Evolutionary conservation across 805 yeast genomes (phyloP).

Genomic region (Starmerella floris): DNA sequence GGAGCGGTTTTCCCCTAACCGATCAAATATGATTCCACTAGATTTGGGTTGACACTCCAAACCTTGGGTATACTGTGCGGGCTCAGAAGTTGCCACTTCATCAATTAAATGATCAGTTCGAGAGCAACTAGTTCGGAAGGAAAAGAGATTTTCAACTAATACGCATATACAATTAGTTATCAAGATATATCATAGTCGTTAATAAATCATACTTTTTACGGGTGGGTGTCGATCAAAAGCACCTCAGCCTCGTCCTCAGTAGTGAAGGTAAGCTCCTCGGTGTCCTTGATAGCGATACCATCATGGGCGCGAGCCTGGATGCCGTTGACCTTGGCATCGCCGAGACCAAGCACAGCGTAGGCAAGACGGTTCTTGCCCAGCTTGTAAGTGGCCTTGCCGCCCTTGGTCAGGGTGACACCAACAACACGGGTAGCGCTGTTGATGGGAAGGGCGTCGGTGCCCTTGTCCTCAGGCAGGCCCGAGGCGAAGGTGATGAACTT

Average conservation of each 20-base stretch:
- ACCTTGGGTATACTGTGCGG: too few relatives aligned
- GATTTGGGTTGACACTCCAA: too few relatives aligned
- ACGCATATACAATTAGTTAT: too few relatives aligned
- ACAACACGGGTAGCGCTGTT: conserved; percentile 12
- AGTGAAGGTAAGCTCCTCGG: conserved; percentile 8
- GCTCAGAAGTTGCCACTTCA: too few relatives aligned
- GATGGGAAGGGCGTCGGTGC: conserved; percentile 13
- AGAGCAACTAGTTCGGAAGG: too few relatives aligned
- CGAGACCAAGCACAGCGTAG: conserved; percentile 14
- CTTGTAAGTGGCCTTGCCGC: conserved; percentile 8
- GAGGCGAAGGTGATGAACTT: conserved; percentile 11
- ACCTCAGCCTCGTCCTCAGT: conserved; percentile 11
- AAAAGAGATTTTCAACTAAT: too few relatives aligned
- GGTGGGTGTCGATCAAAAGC: conserved; percentile 14
- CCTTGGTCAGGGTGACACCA: conserved; percentile 11
- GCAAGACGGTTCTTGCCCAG: conserved; percentile 13
- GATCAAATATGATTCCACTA: too few relatives aligned
- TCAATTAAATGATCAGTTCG: too few relatives aligned
- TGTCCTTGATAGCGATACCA: conserved; percentile 14
- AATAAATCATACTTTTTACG: too few relatives aligned
- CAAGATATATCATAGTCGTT: too few relatives aligned
- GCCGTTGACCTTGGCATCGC: conserved; percentile 13
- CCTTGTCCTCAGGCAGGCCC: conserved; percentile 15
- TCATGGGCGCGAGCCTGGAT: conserved; percentile 14
- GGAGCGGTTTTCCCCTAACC: too few relatives aligned